Conservation (phyloP, 139 green algal genomes). For the Chlamydomonas sp. region DNA sequence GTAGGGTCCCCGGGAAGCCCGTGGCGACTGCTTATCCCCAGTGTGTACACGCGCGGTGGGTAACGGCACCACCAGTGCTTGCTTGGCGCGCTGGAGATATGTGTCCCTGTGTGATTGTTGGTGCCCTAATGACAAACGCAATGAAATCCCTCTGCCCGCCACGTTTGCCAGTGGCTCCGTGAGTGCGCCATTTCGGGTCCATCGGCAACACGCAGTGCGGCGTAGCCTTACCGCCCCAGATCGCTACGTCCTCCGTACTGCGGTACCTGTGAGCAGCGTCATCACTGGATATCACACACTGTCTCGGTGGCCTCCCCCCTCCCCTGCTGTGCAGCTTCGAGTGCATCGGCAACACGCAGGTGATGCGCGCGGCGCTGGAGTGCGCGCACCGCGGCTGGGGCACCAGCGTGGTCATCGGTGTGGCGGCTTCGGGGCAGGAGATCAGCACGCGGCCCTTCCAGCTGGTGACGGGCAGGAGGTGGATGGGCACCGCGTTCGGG, state of each 20-base stretch:
- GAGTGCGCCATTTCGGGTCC: slow-evolving; percentile 24
- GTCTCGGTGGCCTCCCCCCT: background rate
- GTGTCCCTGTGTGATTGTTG: no score
- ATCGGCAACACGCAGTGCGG: slow-evolving; percentile 83
- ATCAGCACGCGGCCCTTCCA: slow-evolving; percentile 97
- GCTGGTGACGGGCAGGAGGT: slow-evolving; percentile 91
- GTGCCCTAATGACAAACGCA: no score
- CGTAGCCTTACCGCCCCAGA: no score
- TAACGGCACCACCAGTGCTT: no score
- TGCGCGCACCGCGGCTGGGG: slow-evolving; percentile 92
- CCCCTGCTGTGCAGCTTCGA: slow-evolving; percentile 17
- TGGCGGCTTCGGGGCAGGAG: slow-evolving; percentile 89
- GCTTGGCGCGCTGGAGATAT: no score
- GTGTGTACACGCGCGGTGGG: no score
- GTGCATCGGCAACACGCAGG: slow-evolving; percentile 55
- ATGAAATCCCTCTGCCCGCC: no score
- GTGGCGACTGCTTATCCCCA: background rate
- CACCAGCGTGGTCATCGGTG: slow-evolving; percentile 85
- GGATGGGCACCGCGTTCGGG: slow-evolving; percentile 97
- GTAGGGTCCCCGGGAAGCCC: background rate
- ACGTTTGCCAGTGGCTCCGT: no score
- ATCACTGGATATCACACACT: background rate
- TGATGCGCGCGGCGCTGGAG: slow-evolving; percentile 97
- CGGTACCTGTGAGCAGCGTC: background rate
- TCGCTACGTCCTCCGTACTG: no score